A percentile compares a stretch with the other conserved stretches of the same genome.
Evolutionary conservation across 2,329 filamentous ascomycete species (phyloP).

Genomic region (Aspergillus nomiae): DNA sequence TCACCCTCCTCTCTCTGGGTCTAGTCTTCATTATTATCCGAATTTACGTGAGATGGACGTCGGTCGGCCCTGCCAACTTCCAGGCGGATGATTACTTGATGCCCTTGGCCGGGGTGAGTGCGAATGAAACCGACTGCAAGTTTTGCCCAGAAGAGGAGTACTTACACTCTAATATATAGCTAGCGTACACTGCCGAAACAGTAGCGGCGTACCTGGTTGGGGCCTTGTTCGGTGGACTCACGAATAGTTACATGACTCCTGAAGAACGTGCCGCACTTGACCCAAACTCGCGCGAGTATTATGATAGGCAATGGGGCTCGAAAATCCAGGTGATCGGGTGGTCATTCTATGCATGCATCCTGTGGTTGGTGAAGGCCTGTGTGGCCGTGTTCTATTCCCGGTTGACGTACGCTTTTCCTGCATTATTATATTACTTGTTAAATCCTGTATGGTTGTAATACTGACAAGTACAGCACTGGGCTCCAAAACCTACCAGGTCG

Average conservation of each 20-base stretch:
- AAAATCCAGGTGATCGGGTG: conserved; percentile 56
- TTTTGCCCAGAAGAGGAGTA: not conserved
- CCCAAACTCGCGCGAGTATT: conserved; percentile 48
- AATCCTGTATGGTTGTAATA: not conserved
- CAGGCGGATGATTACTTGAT: conserved; percentile 60
- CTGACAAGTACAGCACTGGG: conserved; percentile 33
- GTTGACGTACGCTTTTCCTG: conserved; percentile 41
- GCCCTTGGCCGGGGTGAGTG: conserved; percentile 51
- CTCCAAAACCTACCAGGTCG: conserved; percentile 43
- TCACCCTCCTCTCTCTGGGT: conserved; percentile 53
- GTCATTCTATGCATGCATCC: conserved; percentile 55
- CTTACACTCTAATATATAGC: conserved; percentile 27
- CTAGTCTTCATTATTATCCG: conserved; percentile 52
- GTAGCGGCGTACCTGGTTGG: conserved; percentile 51
- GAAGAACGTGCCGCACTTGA: conserved; percentile 50
- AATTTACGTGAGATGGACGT: conserved; percentile 48
- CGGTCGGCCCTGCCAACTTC: conserved; percentile 50
- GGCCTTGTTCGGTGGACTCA: conserved; percentile 50
- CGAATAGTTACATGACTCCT: conserved; percentile 59
- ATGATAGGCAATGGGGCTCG: conserved; percentile 48
- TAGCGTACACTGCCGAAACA: conserved; percentile 53
- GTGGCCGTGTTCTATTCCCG: conserved; percentile 58
- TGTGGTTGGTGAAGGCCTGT: conserved; percentile 56
- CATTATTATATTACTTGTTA: not conserved
- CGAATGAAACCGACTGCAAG: not conserved